A percentile compares a stretch with the other conserved stretches of the same genome.
Conservation (phyloP, 306 rosid species). For the Vicia villosa region DNA sequence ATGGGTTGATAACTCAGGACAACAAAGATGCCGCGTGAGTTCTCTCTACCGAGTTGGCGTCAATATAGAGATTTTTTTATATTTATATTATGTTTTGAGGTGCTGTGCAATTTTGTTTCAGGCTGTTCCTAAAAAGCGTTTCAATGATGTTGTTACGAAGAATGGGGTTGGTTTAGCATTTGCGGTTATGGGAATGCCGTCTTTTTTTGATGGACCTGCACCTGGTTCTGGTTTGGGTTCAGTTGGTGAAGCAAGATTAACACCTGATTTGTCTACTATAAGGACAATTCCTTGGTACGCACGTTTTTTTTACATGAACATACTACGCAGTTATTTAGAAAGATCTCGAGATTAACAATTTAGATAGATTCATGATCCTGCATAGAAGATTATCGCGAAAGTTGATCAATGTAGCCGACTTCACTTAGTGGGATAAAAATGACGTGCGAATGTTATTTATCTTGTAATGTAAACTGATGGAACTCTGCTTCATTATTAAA, state of each 20-base stretch:
- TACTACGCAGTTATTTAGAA: no score
- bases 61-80: background rate
- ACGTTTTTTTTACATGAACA: background rate
- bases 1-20: conserved; percentile 89
- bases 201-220: conserved; percentile 64
- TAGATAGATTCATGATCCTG: no score
- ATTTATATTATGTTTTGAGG: conserved; percentile 14
- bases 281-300: conserved; percentile 78
- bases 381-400: no score
- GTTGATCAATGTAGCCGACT: no score
- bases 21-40: conserved; percentile 93
- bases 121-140: conserved; percentile 79
- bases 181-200: conserved; percentile 70
- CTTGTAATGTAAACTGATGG: background rate
- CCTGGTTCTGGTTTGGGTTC: conserved; percentile 69
- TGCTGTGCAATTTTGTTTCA: conserved; percentile 45
- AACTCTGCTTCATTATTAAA: conserved; percentile 39
- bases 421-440: no score
- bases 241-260: conserved; percentile 81
- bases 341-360: no score
- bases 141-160: conserved; percentile 52
- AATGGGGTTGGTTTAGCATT: conserved; percentile 75
- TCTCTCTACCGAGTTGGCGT: background rate
- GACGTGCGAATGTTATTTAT: no score
- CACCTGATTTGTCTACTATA: conserved; percentile 85